These are phyloP conservation scores for Candida sakaeoensis DNA, from an alignment of 805 yeast species.

Conservation along the genomic window DNA sequence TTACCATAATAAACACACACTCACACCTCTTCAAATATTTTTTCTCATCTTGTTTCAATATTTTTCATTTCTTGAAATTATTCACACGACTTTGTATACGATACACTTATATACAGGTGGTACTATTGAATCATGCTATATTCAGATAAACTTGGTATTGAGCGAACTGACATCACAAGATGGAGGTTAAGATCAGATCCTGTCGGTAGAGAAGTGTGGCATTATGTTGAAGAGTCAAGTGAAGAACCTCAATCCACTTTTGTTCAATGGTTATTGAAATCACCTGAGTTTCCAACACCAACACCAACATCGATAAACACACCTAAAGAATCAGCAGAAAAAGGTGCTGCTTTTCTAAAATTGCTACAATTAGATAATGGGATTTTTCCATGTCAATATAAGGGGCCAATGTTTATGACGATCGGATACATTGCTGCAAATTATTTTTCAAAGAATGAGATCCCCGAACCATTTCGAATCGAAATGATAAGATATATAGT, in stretches of 20 bases:
- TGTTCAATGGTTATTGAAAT: constrained; percentile 53
- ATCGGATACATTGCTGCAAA: constrained; percentile 79
- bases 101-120: constrained; percentile 3
- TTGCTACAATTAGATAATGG: constrained; percentile 82
- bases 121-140: constrained; percentile 30
- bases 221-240: constrained; percentile 43
- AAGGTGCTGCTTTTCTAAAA: constrained; percentile 70
- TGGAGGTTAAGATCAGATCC: constrained; percentile 76
- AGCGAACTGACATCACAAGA: constrained; percentile 59
- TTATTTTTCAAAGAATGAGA: constrained; percentile 64
- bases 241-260: constrained; percentile 50
- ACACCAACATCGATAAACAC: constrained; percentile 37
- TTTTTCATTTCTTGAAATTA: constrained; percentile 1
- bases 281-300: constrained; percentile 35
- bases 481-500: constrained; percentile 84
- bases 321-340: constrained; percentile 60
- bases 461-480: constrained; percentile 58
- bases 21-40: background rate
- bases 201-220: constrained; percentile 83
- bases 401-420: constrained; percentile 97
- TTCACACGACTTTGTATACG: constrained; percentile 5
- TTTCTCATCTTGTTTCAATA: constrained; percentile 1
- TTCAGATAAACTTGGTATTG: constrained; percentile 69
- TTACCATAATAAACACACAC: constrained; percentile 18
- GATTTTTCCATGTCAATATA: constrained; percentile 84